Base-by-base conservation (phyloP, 2,329 filamentous ascomycete species). In the Colletotrichum echinochloae region DNA sequence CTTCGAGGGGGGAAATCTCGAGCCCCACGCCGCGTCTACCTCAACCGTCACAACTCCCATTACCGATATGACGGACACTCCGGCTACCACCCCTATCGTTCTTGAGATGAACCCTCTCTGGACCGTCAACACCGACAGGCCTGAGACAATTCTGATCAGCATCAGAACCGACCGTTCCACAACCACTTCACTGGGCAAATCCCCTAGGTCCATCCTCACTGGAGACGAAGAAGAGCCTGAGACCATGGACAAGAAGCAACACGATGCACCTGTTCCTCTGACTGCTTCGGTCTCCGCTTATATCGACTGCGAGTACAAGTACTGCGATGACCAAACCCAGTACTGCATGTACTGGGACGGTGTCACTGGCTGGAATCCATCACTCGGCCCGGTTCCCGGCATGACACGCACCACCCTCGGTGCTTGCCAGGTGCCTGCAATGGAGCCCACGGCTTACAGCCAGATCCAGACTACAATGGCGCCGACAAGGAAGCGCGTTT, bases 301-400 rank as follows among this genome's bases (percentile, higher is more conserved):
- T 8, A 61, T 76, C 49, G 61, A 75, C 60, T 83, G 82, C 75
- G 76, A 80, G 64, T 76, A 79, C 72, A 70, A 73, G 30, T 71
- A 70, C n/a, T 71, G 69, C n/a, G 33, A 59, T n/a, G 44, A 48
- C n/a, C 65, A 26, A 35, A 76, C 75, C 4, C 77, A 77, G 3
- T 83, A 79, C 77, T 83, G 82, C 74, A 78, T 81, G 71, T 81
- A 78, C 74, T 84, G 81, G 77, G 76, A 74, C 30, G 81, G 81
- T 20, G 72, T 82, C 54, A 82, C 79, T 8, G 74, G 75, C n/a
- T 81, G 76, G 68, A 76, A 83, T 59, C 67, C 74, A 23, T 75
- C 73, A 1, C 72, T 74, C 6, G 82, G 81, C 0, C 77, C 78
- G 6, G 60, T 81, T 18, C 81, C 81, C 4, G 82, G 81, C 2